Conservation (phyloP, 768 basidiomycete species). For the Phlebiopsis flavidoalba region DNA sequence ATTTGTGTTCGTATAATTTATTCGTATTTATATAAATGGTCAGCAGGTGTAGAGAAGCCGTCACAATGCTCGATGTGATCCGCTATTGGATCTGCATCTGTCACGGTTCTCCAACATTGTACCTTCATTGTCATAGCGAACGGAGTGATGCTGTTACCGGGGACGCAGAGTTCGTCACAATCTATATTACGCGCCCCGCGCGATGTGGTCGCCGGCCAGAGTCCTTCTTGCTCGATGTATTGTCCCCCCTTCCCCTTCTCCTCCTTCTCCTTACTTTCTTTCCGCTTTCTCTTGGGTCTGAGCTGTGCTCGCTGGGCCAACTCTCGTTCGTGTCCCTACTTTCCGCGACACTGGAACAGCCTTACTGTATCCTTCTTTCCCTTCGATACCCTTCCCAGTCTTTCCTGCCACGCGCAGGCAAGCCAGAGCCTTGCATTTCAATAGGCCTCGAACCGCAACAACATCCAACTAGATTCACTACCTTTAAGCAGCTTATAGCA, state of each 20-base stretch:
- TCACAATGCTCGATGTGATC: background rate
- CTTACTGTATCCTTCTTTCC: constrained; percentile 19
- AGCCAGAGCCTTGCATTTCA: constrained; percentile 10
- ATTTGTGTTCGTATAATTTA: background rate
- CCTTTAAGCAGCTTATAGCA: background rate
- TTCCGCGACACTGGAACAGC: constrained; percentile 23
- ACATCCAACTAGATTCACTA: background rate
- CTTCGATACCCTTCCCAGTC: constrained; percentile 16
- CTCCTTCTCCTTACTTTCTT: constrained; percentile 26
- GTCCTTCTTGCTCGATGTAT: constrained; percentile 10
- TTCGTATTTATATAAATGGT: background rate
- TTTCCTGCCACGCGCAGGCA: constrained; percentile 16
- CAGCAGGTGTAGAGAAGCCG: no score
- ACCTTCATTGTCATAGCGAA: constrained; percentile 8
- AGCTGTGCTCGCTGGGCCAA: constrained; percentile 34
- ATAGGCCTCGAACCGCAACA: background rate
- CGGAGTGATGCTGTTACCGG: constrained; percentile 9
- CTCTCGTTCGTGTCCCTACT: constrained; percentile 22
- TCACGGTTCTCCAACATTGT: background rate
- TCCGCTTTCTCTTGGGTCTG: constrained; percentile 26
- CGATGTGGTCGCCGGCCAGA: background rate
- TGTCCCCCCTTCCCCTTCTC: constrained; percentile 4
- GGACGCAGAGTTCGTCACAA: background rate
- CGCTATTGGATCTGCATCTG: background rate
- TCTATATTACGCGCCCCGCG: constrained; percentile 6